These are phyloP conservation scores for Clonostachys sp. DNA, from an alignment of 2,329 filamentous ascomycete species.

Conservation along the genomic window DNA sequence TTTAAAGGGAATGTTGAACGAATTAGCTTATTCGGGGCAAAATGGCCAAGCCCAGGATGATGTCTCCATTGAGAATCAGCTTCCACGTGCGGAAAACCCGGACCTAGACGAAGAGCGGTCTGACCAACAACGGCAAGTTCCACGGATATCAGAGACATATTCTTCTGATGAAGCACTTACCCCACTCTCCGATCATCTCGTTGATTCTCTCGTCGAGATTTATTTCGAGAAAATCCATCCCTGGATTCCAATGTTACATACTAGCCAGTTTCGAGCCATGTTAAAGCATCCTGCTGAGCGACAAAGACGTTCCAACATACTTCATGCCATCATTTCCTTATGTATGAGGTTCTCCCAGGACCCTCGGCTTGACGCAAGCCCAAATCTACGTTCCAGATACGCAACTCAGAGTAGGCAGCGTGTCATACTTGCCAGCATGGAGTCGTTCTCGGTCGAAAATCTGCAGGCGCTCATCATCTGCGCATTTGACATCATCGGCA, in stretches of 20 bases:
- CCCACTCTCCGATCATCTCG: conserved; percentile 17
- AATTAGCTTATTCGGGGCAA: too few species aligned
- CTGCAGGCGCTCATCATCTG: conserved; percentile 26
- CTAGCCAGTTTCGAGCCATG: conserved; percentile 13
- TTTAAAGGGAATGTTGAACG: background rate
- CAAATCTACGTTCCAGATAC: conserved; percentile 16
- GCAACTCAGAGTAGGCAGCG: conserved; percentile 10
- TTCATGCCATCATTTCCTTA: conserved; percentile 25
- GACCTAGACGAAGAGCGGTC: background rate
- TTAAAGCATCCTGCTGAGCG: conserved; percentile 10
- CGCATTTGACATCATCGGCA: conserved; percentile 28
- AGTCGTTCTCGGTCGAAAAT: conserved; percentile 25
- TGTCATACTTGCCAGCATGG: conserved; percentile 24
- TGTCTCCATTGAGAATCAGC: too few species aligned
- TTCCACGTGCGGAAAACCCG: background rate
- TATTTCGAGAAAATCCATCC: conserved; percentile 30
- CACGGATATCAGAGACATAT: too few species aligned
- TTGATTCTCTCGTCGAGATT: conserved; percentile 22
- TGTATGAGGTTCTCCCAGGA: conserved; percentile 18
- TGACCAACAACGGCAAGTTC: too few species aligned
- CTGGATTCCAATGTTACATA: conserved; percentile 24
- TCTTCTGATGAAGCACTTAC: background rate
- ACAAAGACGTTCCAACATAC: conserved; percentile 16
- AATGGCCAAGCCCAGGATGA: too few species aligned
- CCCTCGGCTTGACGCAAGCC: conserved; percentile 8